These are phyloP conservation scores for Acanthamoeba triangularis DNA, from an alignment of 208 protist genomes.

Conservation along the genomic window DNA sequence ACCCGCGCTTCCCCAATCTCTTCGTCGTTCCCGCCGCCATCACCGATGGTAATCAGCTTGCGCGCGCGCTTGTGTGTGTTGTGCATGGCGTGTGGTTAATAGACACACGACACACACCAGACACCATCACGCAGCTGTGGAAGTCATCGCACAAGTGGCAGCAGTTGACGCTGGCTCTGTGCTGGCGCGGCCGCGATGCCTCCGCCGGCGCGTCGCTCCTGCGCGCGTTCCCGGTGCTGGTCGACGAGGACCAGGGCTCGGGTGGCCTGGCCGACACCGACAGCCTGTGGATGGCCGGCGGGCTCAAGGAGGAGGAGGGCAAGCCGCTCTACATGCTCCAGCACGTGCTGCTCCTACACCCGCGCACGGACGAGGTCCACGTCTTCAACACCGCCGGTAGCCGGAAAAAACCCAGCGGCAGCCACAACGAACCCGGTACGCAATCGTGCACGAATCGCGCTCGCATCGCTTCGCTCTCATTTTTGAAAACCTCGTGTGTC, in stretches of 20 bases:
- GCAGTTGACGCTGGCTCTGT: background rate
- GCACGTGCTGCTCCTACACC: background rate
- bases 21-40: slow-evolving; percentile 10
- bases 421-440: too few species aligned
- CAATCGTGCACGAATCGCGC: too few species aligned
- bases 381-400: background rate
- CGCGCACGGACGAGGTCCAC: background rate
- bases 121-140: background rate
- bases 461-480: too few species aligned
- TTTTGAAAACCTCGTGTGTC: background rate
- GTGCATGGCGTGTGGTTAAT: too few species aligned
- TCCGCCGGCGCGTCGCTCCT: background rate
- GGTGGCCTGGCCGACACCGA: background rate
- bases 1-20: background rate
- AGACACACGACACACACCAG: background rate
- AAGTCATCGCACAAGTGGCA: slow-evolving; percentile 13
- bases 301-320: background rate
- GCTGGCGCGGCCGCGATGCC: background rate
- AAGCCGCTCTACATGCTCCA: background rate
- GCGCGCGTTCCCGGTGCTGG: background rate
- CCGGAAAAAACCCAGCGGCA: too few species aligned
- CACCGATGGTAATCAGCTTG: background rate
- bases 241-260: background rate
- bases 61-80: background rate
- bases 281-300: background rate